Percentiles rank a stretch among this genome's conserved stretches.
Conservation (phyloP, 2,329 filamentous ascomycete species). For the Cytospora piceicola region DNA sequence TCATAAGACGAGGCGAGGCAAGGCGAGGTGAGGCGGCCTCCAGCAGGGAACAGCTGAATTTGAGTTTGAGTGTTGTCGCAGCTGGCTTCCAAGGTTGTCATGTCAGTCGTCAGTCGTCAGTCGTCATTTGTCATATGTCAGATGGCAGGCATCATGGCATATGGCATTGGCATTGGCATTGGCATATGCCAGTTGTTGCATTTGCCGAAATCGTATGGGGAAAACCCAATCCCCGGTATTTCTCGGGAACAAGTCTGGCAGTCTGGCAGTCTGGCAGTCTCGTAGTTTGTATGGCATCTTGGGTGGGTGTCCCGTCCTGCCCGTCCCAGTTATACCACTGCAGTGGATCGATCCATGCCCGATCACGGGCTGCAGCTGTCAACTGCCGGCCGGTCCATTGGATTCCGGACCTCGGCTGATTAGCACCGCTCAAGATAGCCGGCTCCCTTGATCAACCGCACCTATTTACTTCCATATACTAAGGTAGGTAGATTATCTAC, state of each 20-base stretch:
- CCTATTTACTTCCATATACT: too few relatives aligned
- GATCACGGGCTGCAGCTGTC: conserved; percentile 6
- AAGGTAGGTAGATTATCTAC: conserved; percentile 9
- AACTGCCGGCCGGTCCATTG: conserved; percentile 17
- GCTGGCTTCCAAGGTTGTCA: too few relatives aligned
- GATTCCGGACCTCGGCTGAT: conserved; percentile 28
- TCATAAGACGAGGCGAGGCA: too few relatives aligned
- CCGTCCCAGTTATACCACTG: too few relatives aligned
- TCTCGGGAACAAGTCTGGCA: background rate
- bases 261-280: too few relatives aligned
- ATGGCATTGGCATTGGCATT: too few relatives aligned
- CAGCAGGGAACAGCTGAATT: too few relatives aligned
- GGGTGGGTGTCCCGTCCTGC: conserved; percentile 11
- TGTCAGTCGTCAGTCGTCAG: conserved; percentile 22
- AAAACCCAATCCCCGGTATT: conserved; percentile 1
- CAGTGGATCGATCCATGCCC: conserved; percentile 5
- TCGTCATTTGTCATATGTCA: conserved; percentile 4
- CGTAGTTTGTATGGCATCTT: too few relatives aligned
- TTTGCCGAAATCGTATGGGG: too few relatives aligned
- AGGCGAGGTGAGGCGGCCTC: too few relatives aligned
- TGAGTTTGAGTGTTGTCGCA: background rate
- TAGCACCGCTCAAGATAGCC: conserved; percentile 4
- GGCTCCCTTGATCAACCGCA: conserved; percentile 12
- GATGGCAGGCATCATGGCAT: too few relatives aligned
- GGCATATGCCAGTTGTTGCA: too few relatives aligned